Evolutionary conservation across 2,329 filamentous ascomycete genomes (phyloP), one percentile per base, ranked within the genome.

Genomic region (Pleurostoma richardsiae): DNA sequence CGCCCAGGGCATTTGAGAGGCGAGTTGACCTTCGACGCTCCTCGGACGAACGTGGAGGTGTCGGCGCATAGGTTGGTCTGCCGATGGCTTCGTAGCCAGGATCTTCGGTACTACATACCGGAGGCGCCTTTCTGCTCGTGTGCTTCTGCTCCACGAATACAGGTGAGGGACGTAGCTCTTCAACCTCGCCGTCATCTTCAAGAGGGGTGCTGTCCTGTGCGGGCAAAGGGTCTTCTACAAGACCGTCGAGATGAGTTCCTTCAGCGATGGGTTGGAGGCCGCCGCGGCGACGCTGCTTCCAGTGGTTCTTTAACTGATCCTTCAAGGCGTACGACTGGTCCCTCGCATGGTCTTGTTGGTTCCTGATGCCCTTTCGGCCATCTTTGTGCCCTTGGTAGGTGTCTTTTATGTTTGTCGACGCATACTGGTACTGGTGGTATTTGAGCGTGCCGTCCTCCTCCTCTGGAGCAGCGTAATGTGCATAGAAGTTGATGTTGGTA

Each of bases 351-450:
- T 49, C 51, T 11, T 51, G 49, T 4, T 10, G 41, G 27, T 51
- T 49, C 26, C 51, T 40, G 30, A 51, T 30, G 28, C 30, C 8
- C 38, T 40, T 49, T 30, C 44, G 19, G 11, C 46, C 45, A 1
- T 43, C 40, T 28, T 46, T 51, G 40, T 29, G 28, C 4, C n/a
- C 51, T 19, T 50, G 31, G 30, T 55, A 42, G 36, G 52, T 53
- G 30, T 31, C n/a, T 7, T 10, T 40, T 3, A 59, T 10, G 28
- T 52, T 50, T 4, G 43, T 49, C 5, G 50, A 53, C 6, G 26
- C 30, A 41, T 53, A 26, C 19, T 27, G 48, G 38, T 54, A 56
- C 46, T 61, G 56, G 49, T 59, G 53, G 42, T 59, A 59, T 40
- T 55, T 4, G 6, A 54, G 6, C 5, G 33, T 45, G 27, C 53